Base-by-base conservation (phyloP, 176 grass and related monocot species). In the Triticum dicoccoides region DNA sequence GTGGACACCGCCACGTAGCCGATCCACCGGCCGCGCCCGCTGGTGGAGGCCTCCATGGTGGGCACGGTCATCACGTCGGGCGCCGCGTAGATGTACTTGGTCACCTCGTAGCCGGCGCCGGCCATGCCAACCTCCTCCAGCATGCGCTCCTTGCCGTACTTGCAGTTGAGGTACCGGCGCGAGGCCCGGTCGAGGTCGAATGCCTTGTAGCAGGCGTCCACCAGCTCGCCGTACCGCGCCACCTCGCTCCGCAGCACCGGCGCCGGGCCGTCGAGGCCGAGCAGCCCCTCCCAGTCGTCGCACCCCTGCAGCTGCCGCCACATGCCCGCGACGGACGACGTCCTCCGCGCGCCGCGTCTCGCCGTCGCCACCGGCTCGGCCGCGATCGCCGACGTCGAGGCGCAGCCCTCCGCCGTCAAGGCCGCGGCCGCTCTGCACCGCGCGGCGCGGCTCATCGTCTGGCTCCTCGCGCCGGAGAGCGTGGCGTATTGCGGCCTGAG, bases 281-380 rank as follows among this genome's bases (percentile, higher is more conserved):
- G 56, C 3, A 96, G 87, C 11, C 66, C 83, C 15, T 68, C 72
- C 94, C 94, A 96, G 73, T 96, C 78, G 47, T 88, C 80, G 17
- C 89, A 89, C 6, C 94, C 94, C 61, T 96, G 94, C 8, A 93
- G 73, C 81, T 89, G 64, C 81, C 89, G 72, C 94, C 94, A 96
- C 91, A 91, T 89, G 58, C 25, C 23, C 3, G 94, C 84, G 39
- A 93, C 66, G 18, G 51, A n/a, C 54, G 71, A 0, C 14, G 29
- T 72, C 63, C 51, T 82, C 27, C 47, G 21, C 34, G 45, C 38
- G n/a, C 6, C 14, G 11, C 21, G n/a, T 54, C 83, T 29, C 58
- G 59, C 59, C 2, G 56, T 25, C 2, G 11, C 49, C 49, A 64
- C 66, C 4, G 84, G 73, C 15, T 6, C 38, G 20, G 49, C 59